phyloP scores from a whole-genome alignment of 495 filamentous ascomycete genomes.

The Penicillium lagena region DNA sequence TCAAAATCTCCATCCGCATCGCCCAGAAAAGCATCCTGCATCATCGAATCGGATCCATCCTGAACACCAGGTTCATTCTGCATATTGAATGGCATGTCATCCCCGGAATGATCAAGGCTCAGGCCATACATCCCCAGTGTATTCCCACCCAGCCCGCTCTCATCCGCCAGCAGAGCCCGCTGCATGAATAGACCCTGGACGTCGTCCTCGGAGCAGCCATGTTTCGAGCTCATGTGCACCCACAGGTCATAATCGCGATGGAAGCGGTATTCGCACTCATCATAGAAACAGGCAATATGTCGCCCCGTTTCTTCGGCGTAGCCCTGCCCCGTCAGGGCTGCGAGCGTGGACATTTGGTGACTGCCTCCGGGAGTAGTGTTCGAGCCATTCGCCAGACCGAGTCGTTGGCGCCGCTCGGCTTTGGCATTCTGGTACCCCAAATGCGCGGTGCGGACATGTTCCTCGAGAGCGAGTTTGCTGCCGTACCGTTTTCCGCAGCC shows the following conservation, averaged over 20 bases:
- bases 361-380: conserved; percentile 5
- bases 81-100: not conserved
- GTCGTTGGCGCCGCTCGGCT: conserved; percentile 35
- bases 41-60: too few relatives aligned
- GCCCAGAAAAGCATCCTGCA: conserved; percentile 1
- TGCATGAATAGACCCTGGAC: conserved; percentile 42
- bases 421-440: conserved; percentile 47
- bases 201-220: conserved; percentile 43
- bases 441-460: conserved; percentile 74
- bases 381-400: conserved; percentile 20
- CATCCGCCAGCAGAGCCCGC: conserved; percentile 30
- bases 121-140: conserved; percentile 39
- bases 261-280: conserved; percentile 54
- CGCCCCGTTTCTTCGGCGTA: conserved; percentile 48
- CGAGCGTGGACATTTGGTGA: conserved; percentile 24
- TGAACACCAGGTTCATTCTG: conserved; percentile 3
- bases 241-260: conserved; percentile 60
- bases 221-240: conserved; percentile 54
- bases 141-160: conserved; percentile 20
- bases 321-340: conserved; percentile 53
- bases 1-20: conserved; percentile 12
- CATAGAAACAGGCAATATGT: conserved; percentile 48
- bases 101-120: conserved; percentile 21
- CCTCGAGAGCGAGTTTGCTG: conserved; percentile 68
- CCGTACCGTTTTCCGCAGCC: conserved; percentile 66